Conservation (phyloP, 2,329 filamentous ascomycete genomes). For the Aspergillus sp. region DNA sequence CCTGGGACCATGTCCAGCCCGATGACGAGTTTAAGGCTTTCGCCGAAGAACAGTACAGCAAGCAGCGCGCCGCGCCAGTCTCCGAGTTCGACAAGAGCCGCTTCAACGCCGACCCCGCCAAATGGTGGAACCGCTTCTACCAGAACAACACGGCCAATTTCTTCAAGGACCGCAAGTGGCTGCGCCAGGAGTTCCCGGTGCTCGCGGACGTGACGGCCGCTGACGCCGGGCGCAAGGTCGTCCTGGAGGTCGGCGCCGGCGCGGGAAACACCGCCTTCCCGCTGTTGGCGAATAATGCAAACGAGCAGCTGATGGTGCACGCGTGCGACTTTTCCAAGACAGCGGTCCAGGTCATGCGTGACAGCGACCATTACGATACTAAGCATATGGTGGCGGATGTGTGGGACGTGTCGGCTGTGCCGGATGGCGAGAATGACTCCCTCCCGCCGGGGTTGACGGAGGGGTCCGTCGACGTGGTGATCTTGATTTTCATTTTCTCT, state of each 20-base stretch:
- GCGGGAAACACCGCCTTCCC: conserved; percentile 97
- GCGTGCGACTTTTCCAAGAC: conserved; percentile 96
- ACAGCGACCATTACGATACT: conserved; percentile 70
- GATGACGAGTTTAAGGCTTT: conserved; percentile 86
- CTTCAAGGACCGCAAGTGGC: conserved; percentile 98
- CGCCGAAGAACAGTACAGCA: conserved; percentile 76
- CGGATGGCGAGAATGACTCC: conserved; percentile 42
- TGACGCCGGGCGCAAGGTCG: conserved; percentile 64
- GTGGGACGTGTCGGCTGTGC: conserved; percentile 78
- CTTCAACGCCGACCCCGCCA: conserved; percentile 86
- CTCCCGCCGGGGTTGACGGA: conserved; percentile 75
- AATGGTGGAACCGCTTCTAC: conserved; percentile 98
- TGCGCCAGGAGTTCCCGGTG: conserved; percentile 91
- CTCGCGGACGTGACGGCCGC: conserved; percentile 71
- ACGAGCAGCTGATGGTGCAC: conserved; percentile 76
- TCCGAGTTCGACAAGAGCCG: conserved; percentile 88
- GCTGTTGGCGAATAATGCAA: conserved; percentile 78
- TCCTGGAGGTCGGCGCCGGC: conserved; percentile 91
- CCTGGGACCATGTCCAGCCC: conserved; percentile 96
- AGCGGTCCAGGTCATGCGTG: conserved; percentile 88
- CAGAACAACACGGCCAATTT: conserved; percentile 97
- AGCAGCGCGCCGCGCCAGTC: conserved; percentile 82
- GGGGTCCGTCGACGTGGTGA: conserved; percentile 81
- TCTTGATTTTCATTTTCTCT: conserved; percentile 97
- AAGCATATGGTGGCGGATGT: conserved; percentile 80